Base-by-base conservation (phyloP, 208 protist species). In the Tritrichomonas musculus region DNA sequence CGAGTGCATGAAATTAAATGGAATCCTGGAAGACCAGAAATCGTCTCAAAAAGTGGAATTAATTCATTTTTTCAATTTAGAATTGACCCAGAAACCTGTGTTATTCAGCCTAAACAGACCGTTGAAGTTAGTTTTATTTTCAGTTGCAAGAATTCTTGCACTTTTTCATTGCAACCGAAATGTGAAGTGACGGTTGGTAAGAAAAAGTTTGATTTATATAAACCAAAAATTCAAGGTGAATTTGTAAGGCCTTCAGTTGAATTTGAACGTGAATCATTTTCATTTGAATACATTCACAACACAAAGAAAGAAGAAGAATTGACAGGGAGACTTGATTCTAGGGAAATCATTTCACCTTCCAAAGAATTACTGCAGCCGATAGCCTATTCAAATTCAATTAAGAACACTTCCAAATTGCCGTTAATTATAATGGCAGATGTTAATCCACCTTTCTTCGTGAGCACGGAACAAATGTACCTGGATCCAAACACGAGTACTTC, bases 231-330 rank as follows among this genome's bases (percentile, higher is more conserved):
- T 57, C 1, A 44, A 39, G 77, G 77, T 53, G 44, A 44, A 39
- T 39, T 88, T 33, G 44, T 88, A 57, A 49, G 57, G 17, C 77
- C 77, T 20, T 14, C 27, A 22, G 27, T 88, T 39, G 44, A 20
- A n/a, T 88, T 88, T 33, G 4, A 11, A 39, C 27, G 57, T 5
- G 20, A 44, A n/a, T 33, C 9, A 39, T 47, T 88, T 27, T 22
- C 9, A 3, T 88, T 88, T 17, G 57, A 53, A 20, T 33, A 88
- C 39, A 44, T 39, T n/a, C 77, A 88, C 30, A n/a, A 88, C 17
- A 88, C n/a, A 39, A 27, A 57, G 9, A 57, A 88, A n/a, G 47
- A 88, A 88, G 77, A 88, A 88, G 77, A 88, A 88, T 20, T 60
- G 5, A 57, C 77, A 39, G 41, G 47, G 8, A 57, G 44, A 39